These are phyloP conservation scores for Prunus dulcis DNA, from an alignment of 306 rosid species.

Conservation along the genomic window DNA sequence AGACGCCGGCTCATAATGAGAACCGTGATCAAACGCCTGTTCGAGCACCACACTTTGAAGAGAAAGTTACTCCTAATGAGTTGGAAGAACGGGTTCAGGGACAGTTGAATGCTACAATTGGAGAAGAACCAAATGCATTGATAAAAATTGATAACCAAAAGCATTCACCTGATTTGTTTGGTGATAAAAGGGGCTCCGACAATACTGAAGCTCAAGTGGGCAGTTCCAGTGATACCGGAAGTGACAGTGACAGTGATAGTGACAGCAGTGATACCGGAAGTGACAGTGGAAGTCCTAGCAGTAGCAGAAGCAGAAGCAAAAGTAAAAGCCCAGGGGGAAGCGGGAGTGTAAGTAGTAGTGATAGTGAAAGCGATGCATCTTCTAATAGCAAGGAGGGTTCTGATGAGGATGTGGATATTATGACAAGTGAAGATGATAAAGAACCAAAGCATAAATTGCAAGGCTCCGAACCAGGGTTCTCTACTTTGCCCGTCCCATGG, in stretches of 20 bases:
- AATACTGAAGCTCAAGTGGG: constrained; percentile 63
- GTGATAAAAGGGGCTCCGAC: constrained; percentile 65
- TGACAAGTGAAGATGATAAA: constrained; percentile 97
- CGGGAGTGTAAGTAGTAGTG: constrained; percentile 84
- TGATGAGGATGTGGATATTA: constrained; percentile 93
- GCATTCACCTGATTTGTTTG: constrained; percentile 56
- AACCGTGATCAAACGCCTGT: constrained; percentile 52
- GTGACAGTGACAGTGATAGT: constrained; percentile 88
- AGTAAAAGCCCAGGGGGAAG: constrained; percentile 73
- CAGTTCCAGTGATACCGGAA: constrained; percentile 81
- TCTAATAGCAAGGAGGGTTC: constrained; percentile 87
- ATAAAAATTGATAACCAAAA: constrained; percentile 49
- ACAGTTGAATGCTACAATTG: constrained; percentile 40
- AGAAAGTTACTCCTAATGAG: constrained; percentile 42
- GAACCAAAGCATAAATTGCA: constrained; percentile 59
- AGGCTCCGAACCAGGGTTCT: constrained; percentile 44
- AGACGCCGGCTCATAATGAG: constrained; percentile 47
- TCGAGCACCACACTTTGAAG: constrained; percentile 47
- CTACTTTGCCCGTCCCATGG: constrained; percentile 42
- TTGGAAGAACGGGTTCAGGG: constrained; percentile 44
- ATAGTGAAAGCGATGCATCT: constrained; percentile 90
- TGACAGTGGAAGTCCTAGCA: constrained; percentile 86
- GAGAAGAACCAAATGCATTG: constrained; percentile 47
- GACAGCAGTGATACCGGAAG: constrained; percentile 86
- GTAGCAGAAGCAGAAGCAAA: constrained; percentile 78